Evolutionary conservation across 176 grass and related monocot species (phyloP).

Genomic region (Oryza brachyantha): DNA sequence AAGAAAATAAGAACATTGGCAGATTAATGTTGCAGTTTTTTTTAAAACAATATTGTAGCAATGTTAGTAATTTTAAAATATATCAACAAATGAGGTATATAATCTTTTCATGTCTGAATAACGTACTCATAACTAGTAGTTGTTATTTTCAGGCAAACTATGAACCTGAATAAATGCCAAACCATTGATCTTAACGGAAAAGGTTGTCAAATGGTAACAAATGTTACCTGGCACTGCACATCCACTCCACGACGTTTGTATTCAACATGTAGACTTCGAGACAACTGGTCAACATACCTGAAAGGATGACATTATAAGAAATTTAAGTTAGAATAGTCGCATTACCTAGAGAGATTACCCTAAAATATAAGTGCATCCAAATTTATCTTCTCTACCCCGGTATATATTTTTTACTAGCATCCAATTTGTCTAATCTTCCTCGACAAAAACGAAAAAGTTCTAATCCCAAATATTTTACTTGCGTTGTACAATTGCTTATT

Average conservation of each 20-base stretch:
- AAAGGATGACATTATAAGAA: not conserved
- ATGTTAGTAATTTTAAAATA: not conserved
- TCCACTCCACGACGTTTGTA: slow-evolving; percentile 67
- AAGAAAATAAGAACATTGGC: not conserved
- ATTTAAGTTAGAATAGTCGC: not conserved
- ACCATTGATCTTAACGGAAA: not conserved
- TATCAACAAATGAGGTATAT: not conserved
- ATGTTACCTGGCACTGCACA: slow-evolving; percentile 72
- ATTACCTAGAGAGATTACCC: not conserved
- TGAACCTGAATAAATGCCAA: not conserved
- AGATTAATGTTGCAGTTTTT: not conserved
- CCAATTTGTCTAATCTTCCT: no score
- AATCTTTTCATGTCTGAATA: not conserved
- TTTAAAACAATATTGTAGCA: not conserved
- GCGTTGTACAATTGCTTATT: no score
- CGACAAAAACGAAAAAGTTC: no score
- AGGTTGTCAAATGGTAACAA: no score
- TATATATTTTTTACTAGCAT: fast-evolving
- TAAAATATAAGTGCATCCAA: no score
- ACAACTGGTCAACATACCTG: slow-evolving; percentile 77
- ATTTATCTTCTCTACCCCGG: no score
- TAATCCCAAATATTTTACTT: no score
- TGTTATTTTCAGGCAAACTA: not conserved
- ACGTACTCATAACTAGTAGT: no score
- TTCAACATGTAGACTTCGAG: slow-evolving; percentile 61